phyloP scores from a whole-genome alignment of 441 rosid species.

The Melastoma candidum region DNA sequence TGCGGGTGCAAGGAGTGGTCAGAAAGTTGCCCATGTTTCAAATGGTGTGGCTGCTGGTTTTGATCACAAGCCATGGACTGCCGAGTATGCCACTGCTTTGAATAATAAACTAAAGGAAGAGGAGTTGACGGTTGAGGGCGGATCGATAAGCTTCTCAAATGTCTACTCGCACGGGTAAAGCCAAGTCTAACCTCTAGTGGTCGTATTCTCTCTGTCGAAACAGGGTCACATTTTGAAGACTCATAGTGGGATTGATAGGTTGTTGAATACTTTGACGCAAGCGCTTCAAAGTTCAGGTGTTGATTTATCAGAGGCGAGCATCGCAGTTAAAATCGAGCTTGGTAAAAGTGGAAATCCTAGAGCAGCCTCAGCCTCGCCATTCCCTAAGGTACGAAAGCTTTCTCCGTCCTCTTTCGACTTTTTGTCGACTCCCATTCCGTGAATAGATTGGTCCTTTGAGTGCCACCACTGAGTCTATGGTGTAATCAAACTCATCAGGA shows the following conservation, averaged over 20 bases:
- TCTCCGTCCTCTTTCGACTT: not conserved
- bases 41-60: slow-evolving; percentile 28
- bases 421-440: not conserved
- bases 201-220: not conserved
- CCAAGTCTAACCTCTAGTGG: not conserved
- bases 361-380: slow-evolving; percentile 17
- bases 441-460: too few species aligned
- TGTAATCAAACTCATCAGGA: slow-evolving; percentile 16
- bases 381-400: slow-evolving; percentile 23
- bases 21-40: slow-evolving; percentile 30
- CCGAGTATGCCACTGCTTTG: slow-evolving; percentile 20
- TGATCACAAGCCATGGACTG: slow-evolving; percentile 23
- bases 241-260: slow-evolving; percentile 28
- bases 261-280: slow-evolving; percentile 56
- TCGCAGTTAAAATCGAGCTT: slow-evolving; percentile 75
- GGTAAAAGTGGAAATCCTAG: slow-evolving; percentile 43
- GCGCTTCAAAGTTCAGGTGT: slow-evolving; percentile 79
- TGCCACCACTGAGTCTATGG: not conserved
- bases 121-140: slow-evolving; percentile 52
- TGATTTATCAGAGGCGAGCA: slow-evolving; percentile 67
- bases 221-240: not conserved
- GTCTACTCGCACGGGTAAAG: slow-evolving; percentile 73
- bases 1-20: slow-evolving; percentile 27
- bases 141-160: slow-evolving; percentile 73
- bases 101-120: slow-evolving; percentile 36